These are phyloP conservation scores for Diplodia scrobiculata DNA, from an alignment of 2,329 filamentous ascomycete genomes.

Conservation along the genomic window DNA sequence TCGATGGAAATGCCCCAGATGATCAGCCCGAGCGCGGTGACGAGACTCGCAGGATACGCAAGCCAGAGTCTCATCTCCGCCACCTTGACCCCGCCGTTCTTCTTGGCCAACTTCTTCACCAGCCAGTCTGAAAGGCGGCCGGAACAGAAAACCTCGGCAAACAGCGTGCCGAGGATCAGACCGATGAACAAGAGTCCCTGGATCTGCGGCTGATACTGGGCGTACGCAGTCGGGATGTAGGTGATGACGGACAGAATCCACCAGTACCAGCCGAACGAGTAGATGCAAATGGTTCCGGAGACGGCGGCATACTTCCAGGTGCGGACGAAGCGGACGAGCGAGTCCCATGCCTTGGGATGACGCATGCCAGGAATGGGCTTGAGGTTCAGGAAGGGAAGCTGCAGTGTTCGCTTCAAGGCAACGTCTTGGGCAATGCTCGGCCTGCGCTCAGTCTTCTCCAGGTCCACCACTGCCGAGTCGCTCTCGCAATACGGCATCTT, in stretches of 20 bases:
- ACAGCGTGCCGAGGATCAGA: conserved; percentile 56
- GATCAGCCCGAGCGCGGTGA: conserved; percentile 55
- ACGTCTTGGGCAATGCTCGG: conserved; percentile 30
- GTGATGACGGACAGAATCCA: conserved; percentile 59
- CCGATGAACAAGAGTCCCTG: conserved; percentile 59
- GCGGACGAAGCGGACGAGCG: conserved; percentile 50
- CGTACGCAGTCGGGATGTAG: conserved; percentile 57
- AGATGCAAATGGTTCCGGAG: conserved; percentile 51
- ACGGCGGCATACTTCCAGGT: conserved; percentile 54
- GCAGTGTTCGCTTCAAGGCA: conserved; percentile 46
- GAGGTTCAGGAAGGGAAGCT: conserved; percentile 51
- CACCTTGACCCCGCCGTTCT: conserved; percentile 49
- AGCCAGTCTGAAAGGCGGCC: conserved; percentile 58
- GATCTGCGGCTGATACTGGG: conserved; percentile 51
- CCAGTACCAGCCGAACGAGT: conserved; percentile 61
- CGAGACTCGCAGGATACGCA: conserved; percentile 55
- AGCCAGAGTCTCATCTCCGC: conserved; percentile 62
- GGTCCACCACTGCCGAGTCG: conserved; percentile 30
- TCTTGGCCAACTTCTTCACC: conserved; percentile 50
- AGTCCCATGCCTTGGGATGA: conserved; percentile 55
- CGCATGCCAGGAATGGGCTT: conserved; percentile 53
- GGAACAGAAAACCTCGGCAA: conserved; percentile 57
- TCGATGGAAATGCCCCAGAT: conserved; percentile 61
- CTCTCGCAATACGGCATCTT: conserved; percentile 40
- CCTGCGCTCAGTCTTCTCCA: conserved; percentile 34